phyloP scores from a whole-genome alignment of 441 rosid genomes.

The Corymbia citriodora region DNA sequence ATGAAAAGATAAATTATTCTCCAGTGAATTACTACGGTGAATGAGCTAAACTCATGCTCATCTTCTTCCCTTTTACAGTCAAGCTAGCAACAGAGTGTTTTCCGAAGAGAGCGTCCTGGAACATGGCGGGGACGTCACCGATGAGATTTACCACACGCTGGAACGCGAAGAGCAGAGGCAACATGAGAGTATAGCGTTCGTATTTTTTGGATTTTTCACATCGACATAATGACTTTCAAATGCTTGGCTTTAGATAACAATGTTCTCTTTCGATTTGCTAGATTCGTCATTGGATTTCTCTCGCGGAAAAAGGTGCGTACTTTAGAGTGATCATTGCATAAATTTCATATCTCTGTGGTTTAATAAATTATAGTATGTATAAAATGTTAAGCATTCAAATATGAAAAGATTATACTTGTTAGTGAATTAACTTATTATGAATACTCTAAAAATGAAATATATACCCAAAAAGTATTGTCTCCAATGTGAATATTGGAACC shows the following conservation, averaged over 20 bases:
- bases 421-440: not conserved
- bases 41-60: not conserved
- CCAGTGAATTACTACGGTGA: not conserved
- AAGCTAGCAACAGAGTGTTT: not conserved
- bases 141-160: not conserved
- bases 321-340: not conserved
- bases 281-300: not conserved
- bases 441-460: not conserved
- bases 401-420: not conserved
- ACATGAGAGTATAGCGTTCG: not conserved
- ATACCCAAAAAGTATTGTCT: not conserved
- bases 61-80: not conserved
- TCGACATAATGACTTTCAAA: not conserved
- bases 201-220: not conserved
- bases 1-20: not conserved
- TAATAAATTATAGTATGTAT: not conserved
- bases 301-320: not conserved
- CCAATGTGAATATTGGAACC: not conserved
- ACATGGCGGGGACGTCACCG: not conserved
- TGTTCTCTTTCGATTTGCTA: rapidly evolving
- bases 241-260: not conserved
- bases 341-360: not conserved
- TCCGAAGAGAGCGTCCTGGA: not conserved
- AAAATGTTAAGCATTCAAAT: not conserved
- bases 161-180: not conserved